Conservation (phyloP, 169 alveolate species). For the Eimeria sp. region DNA sequence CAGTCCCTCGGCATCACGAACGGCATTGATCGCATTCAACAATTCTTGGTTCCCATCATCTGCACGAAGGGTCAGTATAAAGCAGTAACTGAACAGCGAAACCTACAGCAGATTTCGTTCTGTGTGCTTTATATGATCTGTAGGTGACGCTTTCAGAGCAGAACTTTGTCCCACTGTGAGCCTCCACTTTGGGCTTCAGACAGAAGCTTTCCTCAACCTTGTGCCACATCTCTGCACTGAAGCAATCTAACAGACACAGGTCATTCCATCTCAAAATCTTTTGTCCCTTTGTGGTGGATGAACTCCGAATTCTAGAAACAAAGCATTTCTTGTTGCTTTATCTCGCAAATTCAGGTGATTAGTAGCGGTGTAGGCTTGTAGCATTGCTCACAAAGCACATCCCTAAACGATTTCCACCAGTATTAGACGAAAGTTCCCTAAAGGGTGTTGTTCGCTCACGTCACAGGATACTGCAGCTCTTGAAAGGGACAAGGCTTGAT, state of each 20-base stretch:
- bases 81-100: not conserved
- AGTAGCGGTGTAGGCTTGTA: too few species aligned
- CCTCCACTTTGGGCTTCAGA: not conserved
- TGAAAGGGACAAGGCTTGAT: not conserved
- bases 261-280: not conserved
- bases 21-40: conserved; percentile 39
- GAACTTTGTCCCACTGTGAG: not conserved
- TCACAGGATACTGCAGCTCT: not conserved
- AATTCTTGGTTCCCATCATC: not conserved
- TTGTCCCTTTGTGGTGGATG: not conserved
- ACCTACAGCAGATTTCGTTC: too few species aligned
- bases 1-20: conserved; percentile 24
- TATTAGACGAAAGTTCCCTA: not conserved
- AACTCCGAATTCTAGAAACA: not conserved
- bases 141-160: not conserved
- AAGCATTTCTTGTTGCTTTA: too few species aligned
- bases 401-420: too few species aligned
- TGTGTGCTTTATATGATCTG: not conserved
- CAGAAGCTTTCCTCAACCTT: not conserved
- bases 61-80: not conserved
- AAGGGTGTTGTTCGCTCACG: not conserved
- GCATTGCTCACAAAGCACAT: too few species aligned
- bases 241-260: not conserved
- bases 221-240: conserved; percentile 52
- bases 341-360: too few species aligned